Base-by-base conservation (phyloP, 2,329 filamentous ascomycete species). In the Hypoxylon sp. region DNA sequence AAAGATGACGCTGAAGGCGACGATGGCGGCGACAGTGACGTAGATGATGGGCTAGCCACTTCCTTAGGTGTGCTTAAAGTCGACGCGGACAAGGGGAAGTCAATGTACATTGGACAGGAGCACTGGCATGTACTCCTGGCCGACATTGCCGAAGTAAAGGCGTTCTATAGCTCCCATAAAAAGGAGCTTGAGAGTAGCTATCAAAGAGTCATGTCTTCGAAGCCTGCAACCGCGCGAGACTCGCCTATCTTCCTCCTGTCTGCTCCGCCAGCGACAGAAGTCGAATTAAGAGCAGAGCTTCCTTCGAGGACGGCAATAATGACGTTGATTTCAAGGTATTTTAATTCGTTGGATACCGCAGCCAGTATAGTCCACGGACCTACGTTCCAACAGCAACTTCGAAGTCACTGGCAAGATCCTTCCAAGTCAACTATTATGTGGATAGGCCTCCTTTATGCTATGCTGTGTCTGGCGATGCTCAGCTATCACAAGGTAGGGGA, bases 131-230 rank as follows among this genome's bases (percentile, higher is more conserved):
- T 90, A 41, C 88, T 97, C 58, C 82, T 97, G 60, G 85, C 89
- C 72, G 92, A 94, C 79, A 96, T 99, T 70, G 86, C 93, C 9
- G 96, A 99, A 82, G 95, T 99, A 25, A 97, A 95, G 77, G 94
- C 91, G 73, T 98, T 96, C 81, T 98, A 97, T 75, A 81, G 82
- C 17, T 89, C 86, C 36, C 93, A 98, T 80, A 97, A 96, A 79
- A 94, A 96, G 76, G 94, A 98, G 71, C 86, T 95, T 65, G 93
- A 97, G 76, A 90, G 90, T 64, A 94, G 94, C 73, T 89, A 93
- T 73, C 89, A 92, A 73, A 91, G 89, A 73, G 89, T 97, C 56
- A 87, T 90, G 77, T 88, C 88, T 48, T 88, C 88, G 41, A 93
- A 91, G 74, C 85, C 90, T 14, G 81, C 82, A 28, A 82, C 83